phyloP scores from a whole-genome alignment of 2,329 filamentous ascomycete genomes.

The Talaromyces sp. region DNA sequence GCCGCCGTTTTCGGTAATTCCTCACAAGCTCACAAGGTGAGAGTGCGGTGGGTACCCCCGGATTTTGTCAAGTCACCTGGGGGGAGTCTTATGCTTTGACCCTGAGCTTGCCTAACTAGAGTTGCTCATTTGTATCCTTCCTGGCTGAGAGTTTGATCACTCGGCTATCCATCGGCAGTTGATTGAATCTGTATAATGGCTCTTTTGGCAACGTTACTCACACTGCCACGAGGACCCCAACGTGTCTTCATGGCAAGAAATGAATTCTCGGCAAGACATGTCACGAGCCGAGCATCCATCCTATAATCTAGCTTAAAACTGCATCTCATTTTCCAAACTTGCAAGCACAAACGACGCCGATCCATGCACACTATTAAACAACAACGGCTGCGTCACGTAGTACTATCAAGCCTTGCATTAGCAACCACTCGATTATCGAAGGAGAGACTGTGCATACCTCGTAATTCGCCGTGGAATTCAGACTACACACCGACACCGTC shows the following conservation, averaged over 20 bases:
- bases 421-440: background rate
- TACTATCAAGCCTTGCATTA: constrained; percentile 20
- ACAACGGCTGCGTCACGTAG: constrained; percentile 25
- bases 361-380: constrained; percentile 27
- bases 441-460: constrained; percentile 34
- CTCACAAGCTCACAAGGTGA: background rate
- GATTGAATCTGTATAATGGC: background rate
- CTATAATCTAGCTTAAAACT: background rate
- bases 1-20: background rate
- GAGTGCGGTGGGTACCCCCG: background rate
- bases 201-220: background rate
- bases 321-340: constrained; percentile 27
- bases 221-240: background rate
- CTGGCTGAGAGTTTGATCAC: background rate
- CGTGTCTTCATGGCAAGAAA: background rate
- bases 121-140: background rate
- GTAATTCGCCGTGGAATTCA: constrained; percentile 50
- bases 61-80: background rate
- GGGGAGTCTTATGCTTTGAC: background rate
- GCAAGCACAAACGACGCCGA: constrained; percentile 27
- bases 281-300: background rate
- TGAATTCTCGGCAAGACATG: background rate
- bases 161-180: background rate
- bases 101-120: background rate
- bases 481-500: constrained; percentile 52